Conservation (phyloP, 495 filamentous ascomycete species). For the Melanomma pulvis-pyrius region DNA sequence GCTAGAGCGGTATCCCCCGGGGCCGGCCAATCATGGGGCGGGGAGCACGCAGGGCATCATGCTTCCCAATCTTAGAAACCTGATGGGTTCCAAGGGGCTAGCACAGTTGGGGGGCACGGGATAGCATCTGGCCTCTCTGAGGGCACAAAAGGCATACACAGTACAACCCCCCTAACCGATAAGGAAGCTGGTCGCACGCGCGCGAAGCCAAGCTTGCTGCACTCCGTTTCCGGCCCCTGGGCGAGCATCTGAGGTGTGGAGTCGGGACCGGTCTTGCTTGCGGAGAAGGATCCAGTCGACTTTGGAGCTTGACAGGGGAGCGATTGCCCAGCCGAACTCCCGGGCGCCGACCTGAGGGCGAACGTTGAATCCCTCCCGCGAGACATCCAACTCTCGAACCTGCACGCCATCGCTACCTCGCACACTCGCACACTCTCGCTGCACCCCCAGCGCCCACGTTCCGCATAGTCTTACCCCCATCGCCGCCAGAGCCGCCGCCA, state of each 20-base stretch:
- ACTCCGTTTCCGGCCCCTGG: not conserved
- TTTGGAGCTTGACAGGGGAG: not conserved
- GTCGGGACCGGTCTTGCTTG: not conserved
- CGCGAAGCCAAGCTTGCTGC: not conserved
- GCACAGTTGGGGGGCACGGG: constrained; percentile 3
- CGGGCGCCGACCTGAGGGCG: constrained; percentile 2
- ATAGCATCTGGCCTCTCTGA: not conserved
- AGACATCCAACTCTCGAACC: not conserved
- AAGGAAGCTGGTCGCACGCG: constrained; percentile 20
- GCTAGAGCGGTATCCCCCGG: not conserved
- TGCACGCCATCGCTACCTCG: not conserved
- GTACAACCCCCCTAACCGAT: not conserved
- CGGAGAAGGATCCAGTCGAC: constrained; percentile 6
- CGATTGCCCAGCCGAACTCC: constrained; percentile 18
- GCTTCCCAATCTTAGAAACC: constrained; percentile 9
- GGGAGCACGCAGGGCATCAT: not conserved
- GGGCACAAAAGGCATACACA: not conserved
- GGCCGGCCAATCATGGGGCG: not conserved
- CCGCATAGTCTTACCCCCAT: constrained; percentile 7
- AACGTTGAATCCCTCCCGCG: not conserved
- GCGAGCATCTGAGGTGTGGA: not conserved
- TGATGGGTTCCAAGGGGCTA: constrained; percentile 23
- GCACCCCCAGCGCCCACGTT: not conserved
- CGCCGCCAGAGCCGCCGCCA: not conserved
- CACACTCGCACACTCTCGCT: constrained; percentile 1